These are phyloP conservation scores for Papiliotrema fonsecae DNA, from an alignment of 1,284 basidiomycete species.

Conservation along the genomic window DNA sequence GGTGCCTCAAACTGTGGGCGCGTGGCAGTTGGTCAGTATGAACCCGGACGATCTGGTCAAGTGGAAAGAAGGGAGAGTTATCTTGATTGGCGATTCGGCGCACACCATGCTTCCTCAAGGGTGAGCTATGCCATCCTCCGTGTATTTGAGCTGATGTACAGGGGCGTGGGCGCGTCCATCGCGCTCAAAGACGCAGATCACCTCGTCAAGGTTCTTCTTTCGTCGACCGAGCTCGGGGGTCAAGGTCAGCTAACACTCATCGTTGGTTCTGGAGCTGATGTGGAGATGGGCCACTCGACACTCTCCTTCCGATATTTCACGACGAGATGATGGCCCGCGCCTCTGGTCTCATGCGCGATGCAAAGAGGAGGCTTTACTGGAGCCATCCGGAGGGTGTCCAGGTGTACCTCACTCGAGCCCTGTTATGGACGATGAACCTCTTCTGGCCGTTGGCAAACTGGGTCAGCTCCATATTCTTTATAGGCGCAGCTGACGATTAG, in stretches of 20 bases:
- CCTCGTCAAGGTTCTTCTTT: not conserved
- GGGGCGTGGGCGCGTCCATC: conserved; percentile 4
- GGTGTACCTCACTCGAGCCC: not conserved
- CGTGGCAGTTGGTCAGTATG: conserved; percentile 13
- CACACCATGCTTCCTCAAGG: conserved; percentile 15
- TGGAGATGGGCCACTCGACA: not conserved
- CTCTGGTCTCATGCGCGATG: not conserved
- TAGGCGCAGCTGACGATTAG: not conserved
- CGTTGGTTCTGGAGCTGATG: not conserved
- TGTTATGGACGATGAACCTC: conserved; percentile 1
- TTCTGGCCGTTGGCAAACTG: conserved; percentile 5
- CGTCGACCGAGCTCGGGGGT: conserved; percentile 3
- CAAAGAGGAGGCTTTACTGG: not conserved
- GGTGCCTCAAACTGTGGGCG: conserved; percentile 9
- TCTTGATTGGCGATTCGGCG: conserved; percentile 14
- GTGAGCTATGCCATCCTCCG: conserved; percentile 6
- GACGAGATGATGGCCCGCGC: not conserved
- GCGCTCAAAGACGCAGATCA: conserved; percentile 4
- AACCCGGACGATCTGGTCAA: conserved; percentile 1
- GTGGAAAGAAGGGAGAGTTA: conserved; percentile 5
- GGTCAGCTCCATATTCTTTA: not conserved
- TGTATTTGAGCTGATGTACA: not conserved
- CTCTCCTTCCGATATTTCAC: not conserved
- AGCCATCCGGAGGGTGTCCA: not conserved
- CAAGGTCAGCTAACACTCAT: not conserved